Conservation (phyloP, 176 grass and related monocot species). For the Typha latifolia region DNA sequence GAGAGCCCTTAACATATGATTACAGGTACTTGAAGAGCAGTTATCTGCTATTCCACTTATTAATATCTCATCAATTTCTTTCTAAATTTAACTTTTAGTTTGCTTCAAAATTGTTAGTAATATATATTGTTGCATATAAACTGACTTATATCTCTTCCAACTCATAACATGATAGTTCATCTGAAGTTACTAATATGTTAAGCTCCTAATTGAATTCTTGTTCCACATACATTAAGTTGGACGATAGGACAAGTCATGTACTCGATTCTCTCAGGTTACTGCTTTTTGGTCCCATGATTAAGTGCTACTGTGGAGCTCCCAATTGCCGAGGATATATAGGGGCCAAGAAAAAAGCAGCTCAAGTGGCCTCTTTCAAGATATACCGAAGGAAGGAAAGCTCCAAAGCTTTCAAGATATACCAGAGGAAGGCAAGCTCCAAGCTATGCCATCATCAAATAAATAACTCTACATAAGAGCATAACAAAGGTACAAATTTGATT, state of each 20-base stretch:
- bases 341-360: background rate
- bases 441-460: too few species aligned
- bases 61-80: background rate
- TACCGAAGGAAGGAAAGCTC: background rate
- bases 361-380: background rate
- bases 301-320: too few species aligned
- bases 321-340: background rate
- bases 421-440: too few species aligned
- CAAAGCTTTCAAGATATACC: background rate
- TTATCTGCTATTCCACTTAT: background rate
- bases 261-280: too few species aligned
- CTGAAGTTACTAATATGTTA: too few species aligned
- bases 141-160: background rate
- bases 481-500: too few species aligned
- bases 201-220: too few species aligned
- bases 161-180: background rate
- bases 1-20: constrained; percentile 72
- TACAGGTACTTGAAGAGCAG: constrained; percentile 33
- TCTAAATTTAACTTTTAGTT: background rate
- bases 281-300: too few species aligned
- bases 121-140: background rate
- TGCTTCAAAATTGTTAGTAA: background rate
- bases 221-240: background rate
- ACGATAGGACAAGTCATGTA: too few species aligned
- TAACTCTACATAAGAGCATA: too few species aligned